Percentiles rank a stretch among this genome's conserved stretches.
These are phyloP conservation scores for Orbilia brochopaga DNA, from an alignment of 2,329 filamentous ascomycete species.

Conservation along the genomic window DNA sequence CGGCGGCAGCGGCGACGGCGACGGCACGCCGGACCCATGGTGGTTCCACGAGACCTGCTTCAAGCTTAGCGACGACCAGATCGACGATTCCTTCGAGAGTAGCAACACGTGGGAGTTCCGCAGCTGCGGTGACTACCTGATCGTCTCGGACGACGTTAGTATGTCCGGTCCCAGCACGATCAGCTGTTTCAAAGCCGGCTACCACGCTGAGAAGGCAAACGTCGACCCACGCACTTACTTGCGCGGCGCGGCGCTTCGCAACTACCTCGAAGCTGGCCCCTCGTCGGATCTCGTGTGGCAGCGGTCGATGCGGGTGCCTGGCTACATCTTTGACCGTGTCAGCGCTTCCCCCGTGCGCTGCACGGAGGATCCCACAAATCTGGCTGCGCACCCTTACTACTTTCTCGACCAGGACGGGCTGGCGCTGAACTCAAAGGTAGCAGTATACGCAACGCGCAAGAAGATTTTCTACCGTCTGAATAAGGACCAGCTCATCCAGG, in stretches of 20 bases:
- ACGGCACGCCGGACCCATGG: constrained; percentile 23
- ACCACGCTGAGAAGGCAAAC: constrained; percentile 19
- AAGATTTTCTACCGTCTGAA: constrained; percentile 30
- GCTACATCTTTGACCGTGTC: constrained; percentile 16
- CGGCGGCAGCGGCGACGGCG: too few relatives aligned
- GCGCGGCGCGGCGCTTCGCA: constrained; percentile 18
- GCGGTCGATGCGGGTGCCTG: constrained; percentile 6
- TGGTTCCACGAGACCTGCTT: constrained; percentile 31
- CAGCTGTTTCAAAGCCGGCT: constrained; percentile 52
- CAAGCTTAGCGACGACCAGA: background rate
- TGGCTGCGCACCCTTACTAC: constrained; percentile 24
- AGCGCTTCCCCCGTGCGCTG: constrained; percentile 26
- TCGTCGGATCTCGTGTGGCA: constrained; percentile 52
- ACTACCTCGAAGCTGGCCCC: constrained; percentile 16
- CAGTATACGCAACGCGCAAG: constrained; percentile 53
- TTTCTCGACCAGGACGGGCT: constrained; percentile 54
- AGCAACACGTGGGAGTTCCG: constrained; percentile 53
- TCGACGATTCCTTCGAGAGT: constrained; percentile 13
- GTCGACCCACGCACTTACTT: constrained; percentile 28
- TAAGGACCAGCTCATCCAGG: background rate
- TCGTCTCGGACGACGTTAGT: constrained; percentile 53
- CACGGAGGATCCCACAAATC: constrained; percentile 16
- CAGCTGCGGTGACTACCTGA: constrained; percentile 53
- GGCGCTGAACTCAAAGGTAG: constrained; percentile 50
- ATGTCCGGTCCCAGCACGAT: constrained; percentile 51